A percentile compares a stretch with the other conserved stretches of the same genome.
Conservation (phyloP, 73 alveolate genomes). For the Paramecium pentaurelia region DNA sequence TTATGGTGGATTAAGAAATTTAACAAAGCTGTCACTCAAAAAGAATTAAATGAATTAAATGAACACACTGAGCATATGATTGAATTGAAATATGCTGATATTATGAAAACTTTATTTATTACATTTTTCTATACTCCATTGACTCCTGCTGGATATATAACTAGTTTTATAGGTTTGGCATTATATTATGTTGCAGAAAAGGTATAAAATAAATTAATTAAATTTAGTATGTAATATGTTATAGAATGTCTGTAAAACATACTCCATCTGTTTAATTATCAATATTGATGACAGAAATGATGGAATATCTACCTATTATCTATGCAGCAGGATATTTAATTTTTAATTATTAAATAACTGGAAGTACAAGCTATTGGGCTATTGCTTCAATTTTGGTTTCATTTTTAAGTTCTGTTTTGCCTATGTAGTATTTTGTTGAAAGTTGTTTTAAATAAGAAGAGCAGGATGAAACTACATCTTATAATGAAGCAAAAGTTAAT, state of each 20-base stretch:
- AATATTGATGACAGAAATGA: conserved; percentile 46
- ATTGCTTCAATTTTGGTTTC: neutral
- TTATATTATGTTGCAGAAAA: conserved; percentile 46
- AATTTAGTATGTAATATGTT: conserved; percentile 4
- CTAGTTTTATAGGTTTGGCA: conserved; percentile 43
- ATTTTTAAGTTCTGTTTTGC: neutral
- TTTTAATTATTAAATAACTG: neutral
- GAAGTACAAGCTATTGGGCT: neutral
- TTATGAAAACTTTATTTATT: conserved; percentile 57
- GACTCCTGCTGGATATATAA: conserved; percentile 48
- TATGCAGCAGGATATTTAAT: neutral
- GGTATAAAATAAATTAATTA: neutral
- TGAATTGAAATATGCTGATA: conserved; percentile 55
- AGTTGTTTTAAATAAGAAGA: neutral
- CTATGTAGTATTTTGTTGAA: conserved; percentile 23
- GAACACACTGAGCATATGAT: conserved; percentile 24
- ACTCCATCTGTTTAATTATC: conserved; percentile 24
- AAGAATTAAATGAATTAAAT: neutral
- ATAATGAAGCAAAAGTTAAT: neutral
- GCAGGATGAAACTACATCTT: conserved; percentile 7
- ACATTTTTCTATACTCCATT: conserved; percentile 57
- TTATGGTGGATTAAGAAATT: conserved; percentile 24
- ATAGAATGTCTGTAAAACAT: conserved; percentile 6
- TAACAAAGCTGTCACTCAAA: neutral
- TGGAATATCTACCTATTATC: conserved; percentile 33